Evolutionary conservation across 768 basidiomycete genomes (phyloP), one percentile per base, ranked within the genome.

Genomic region (Cystofilobasidium bisporidii): DNA sequence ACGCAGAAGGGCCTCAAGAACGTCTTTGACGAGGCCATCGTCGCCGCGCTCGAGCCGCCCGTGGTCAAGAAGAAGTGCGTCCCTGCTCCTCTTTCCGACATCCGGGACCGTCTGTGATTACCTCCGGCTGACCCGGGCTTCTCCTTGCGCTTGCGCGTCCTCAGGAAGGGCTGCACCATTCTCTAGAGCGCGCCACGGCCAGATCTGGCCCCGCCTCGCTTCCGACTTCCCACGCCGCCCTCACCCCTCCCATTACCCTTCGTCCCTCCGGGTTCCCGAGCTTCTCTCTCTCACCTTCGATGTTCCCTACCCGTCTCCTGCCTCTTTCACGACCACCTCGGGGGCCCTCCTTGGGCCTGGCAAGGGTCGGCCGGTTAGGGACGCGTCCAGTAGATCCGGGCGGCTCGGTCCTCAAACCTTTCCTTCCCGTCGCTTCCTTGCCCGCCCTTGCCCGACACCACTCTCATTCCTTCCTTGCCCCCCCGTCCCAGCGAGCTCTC

Each of bases 1-100:
- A 99, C 94, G 72, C 96, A 99, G 83, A 91, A 92, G 83, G 96
- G 96, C 33, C 79, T 99, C 79, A 99, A 99, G 88, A 98, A 98
- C 78, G 96, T 99, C 70, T 99, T 99, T 77, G 96, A 99, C 77
- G 96, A 99, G 87, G 96, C 96, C 63, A 98, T 99, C 75, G 96
- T 98, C 69, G 94, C 94, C 74, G 96, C 94, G 15, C 85, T 98
- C 71, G 94, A 99, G 77, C 96, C 96, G 61, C 96, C 96, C 72
- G 87, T 94, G 71, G 82, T 89, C 76, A 96, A 85, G 81, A 82
- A 82, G 81, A 85, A 83, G 81, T 68, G 36, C 36, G 67, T 67
- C 43, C n/a, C n/a, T n/a, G n/a, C n/a, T n/a, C n/a, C n/a, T n/a
- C n/a, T n/a, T n/a, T n/a, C n/a, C n/a, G n/a, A n/a, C n/a, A n/a